These are phyloP conservation scores for Rhynchosporium agropyri DNA, from an alignment of 2,329 filamentous ascomycete genomes.

Conservation along the genomic window DNA sequence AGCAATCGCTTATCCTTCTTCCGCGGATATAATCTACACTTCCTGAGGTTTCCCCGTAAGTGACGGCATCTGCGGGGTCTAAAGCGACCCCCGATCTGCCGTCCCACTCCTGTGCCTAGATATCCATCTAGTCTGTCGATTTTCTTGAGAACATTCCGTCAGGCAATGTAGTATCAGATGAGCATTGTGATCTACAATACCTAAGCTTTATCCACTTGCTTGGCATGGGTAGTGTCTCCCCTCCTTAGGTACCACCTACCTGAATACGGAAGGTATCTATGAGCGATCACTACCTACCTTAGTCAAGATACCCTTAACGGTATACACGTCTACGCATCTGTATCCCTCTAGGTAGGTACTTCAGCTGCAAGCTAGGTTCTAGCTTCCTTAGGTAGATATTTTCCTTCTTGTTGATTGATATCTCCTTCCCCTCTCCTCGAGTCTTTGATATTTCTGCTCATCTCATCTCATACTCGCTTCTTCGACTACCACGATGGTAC, in stretches of 20 bases:
- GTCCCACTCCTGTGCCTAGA: background rate
- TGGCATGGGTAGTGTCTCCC: no score
- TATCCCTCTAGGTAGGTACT: slow-evolving; percentile 9
- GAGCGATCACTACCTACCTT: no score
- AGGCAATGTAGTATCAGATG: no score
- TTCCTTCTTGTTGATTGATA: slow-evolving; percentile 2
- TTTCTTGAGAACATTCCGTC: no score
- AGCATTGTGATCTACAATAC: no score
- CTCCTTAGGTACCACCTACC: no score
- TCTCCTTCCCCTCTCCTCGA: slow-evolving; percentile 15
- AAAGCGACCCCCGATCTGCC: background rate
- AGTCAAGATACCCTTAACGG: no score
- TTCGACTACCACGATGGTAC: background rate
- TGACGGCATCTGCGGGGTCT: slow-evolving; percentile 9
- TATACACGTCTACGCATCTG: background rate
- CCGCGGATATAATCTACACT: background rate
- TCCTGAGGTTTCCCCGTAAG: slow-evolving; percentile 6
- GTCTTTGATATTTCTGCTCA: slow-evolving; percentile 4
- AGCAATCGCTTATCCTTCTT: no score
- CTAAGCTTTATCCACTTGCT: no score
- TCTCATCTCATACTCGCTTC: background rate
- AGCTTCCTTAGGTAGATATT: slow-evolving; percentile 14
- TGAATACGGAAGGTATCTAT: no score
- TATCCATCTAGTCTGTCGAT: no score
- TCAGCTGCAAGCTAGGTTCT: background rate